Percentiles rank a stretch among this genome's conserved stretches.
phyloP scores from a whole-genome alignment of 495 filamentous ascomycete genomes.

The Lasiosphaeriaceae sp. region DNA sequence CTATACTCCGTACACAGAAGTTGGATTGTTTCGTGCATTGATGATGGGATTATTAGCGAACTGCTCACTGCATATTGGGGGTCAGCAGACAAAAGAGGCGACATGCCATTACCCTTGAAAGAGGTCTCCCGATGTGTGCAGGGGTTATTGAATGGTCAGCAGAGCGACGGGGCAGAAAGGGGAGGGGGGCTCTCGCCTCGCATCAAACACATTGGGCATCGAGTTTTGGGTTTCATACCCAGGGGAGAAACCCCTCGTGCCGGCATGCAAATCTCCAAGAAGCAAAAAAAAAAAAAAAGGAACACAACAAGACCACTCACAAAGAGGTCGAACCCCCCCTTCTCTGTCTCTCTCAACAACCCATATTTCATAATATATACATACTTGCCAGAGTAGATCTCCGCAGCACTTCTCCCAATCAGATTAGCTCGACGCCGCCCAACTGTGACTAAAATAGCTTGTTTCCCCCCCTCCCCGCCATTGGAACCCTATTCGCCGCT shows the following conservation, averaged over 20 bases:
- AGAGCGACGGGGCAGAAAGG: not conserved
- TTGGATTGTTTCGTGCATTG: too few relatives aligned
- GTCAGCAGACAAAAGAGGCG: too few relatives aligned
- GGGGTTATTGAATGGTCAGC: not conserved
- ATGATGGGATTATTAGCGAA: too few relatives aligned
- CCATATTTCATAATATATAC: too few relatives aligned
- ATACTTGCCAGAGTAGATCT: too few relatives aligned
- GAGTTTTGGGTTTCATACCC: not conserved
- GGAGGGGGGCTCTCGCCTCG: not conserved
- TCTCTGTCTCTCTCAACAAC: too few relatives aligned
- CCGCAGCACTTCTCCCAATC: not conserved
- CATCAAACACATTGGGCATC: not conserved
- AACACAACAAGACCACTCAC: not conserved
- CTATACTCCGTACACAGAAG: too few relatives aligned
- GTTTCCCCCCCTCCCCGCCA: not conserved
- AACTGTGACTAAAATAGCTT: slow-evolving; percentile 1
- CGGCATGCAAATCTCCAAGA: not conserved
- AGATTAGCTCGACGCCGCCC: not conserved
- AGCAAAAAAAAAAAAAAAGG: not conserved
- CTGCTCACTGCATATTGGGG: too few relatives aligned
- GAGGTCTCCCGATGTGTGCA: too few relatives aligned
- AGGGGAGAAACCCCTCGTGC: too few relatives aligned
- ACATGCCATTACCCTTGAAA: too few relatives aligned
- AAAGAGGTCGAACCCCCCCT: too few relatives aligned
- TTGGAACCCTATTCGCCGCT: slow-evolving; percentile 10